Conservation (phyloP, 73 alveolate species). For the Breviolum minutum region DNA sequence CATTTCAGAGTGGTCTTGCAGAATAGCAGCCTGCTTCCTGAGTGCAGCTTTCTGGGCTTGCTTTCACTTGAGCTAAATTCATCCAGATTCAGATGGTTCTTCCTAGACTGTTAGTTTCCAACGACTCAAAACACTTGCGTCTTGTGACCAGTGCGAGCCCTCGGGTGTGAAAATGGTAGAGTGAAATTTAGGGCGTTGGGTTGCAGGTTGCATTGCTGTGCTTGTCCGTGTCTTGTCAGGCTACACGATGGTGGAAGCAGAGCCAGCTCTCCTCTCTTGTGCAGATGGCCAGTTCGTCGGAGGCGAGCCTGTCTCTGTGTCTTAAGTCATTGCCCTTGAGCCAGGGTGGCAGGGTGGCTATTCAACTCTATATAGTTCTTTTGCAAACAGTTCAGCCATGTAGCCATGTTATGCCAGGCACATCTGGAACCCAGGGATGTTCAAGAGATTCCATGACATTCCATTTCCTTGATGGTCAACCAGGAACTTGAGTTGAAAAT, state of each 20-base stretch:
- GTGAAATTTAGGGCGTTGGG: background rate
- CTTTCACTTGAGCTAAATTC: too few species aligned
- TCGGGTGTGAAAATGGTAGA: background rate
- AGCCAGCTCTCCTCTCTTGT: conserved; percentile 16
- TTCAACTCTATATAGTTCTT: background rate
- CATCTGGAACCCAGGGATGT: background rate
- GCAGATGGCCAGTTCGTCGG: conserved; percentile 16
- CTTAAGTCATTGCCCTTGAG: background rate
- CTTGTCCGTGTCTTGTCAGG: background rate
- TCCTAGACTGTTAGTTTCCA: too few species aligned
- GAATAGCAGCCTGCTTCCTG: too few species aligned
- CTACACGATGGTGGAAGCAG: conserved; percentile 29
- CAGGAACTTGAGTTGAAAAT: too few species aligned
- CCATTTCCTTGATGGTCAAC: too few species aligned
- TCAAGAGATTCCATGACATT: background rate
- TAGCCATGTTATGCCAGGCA: background rate
- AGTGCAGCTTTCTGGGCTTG: too few species aligned
- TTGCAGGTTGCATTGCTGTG: background rate
- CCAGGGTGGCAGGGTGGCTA: background rate
- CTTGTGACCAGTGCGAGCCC: background rate
- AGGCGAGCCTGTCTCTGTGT: background rate
- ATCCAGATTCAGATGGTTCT: background rate
- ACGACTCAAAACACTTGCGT: too few species aligned
- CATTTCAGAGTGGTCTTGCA: too few species aligned
- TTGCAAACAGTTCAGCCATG: background rate